Evolutionary conservation across 768 basidiomycete species (phyloP).

Genomic region (Cyathus striatus): DNA sequence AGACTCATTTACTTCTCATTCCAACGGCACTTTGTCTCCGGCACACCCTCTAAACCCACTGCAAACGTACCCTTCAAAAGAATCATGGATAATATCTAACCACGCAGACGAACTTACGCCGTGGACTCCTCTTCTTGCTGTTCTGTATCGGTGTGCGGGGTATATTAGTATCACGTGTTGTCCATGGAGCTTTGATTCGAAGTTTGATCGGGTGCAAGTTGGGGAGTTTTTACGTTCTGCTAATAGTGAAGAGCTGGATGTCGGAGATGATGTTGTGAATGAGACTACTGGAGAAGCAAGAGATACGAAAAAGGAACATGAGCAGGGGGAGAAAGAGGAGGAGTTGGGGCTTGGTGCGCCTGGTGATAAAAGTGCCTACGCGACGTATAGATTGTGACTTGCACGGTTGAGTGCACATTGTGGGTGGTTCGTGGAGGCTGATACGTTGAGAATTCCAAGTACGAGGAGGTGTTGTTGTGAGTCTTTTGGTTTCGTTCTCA

Average conservation of each 20-base stretch:
- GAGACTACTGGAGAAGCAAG: no score
- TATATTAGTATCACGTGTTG: slow-evolving; percentile 90
- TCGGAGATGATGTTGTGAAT: slow-evolving; percentile 19
- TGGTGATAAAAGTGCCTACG: slow-evolving; percentile 72
- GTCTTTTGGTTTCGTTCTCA: slow-evolving; percentile 16
- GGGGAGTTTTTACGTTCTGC: no score
- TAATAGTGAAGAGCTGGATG: slow-evolving; percentile 21
- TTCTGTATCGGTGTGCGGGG: slow-evolving; percentile 52
- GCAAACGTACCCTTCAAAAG: no score
- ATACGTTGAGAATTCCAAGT: slow-evolving; percentile 84
- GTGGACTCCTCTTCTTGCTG: slow-evolving; percentile 84
- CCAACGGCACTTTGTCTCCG: no score
- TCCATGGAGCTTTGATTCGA: slow-evolving; percentile 69
- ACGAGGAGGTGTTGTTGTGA: slow-evolving; percentile 88
- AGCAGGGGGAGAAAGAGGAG: slow-evolving; percentile 61
- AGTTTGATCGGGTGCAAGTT: no score
- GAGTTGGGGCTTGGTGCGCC: no score
- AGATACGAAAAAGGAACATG: slow-evolving; percentile 54
- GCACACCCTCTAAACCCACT: no score
- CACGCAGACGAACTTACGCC: slow-evolving; percentile 97
- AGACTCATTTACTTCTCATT: no score
- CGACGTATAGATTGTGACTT: slow-evolving; percentile 84
- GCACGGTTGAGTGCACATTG: slow-evolving; percentile 64
- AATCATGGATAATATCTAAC: no score
- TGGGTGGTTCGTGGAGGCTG: slow-evolving; percentile 87